Evolutionary conservation across 108 stramenopile species (phyloP), one percentile per base, ranked within the genome.

Genomic region (Stephanodiscus triporus): DNA sequence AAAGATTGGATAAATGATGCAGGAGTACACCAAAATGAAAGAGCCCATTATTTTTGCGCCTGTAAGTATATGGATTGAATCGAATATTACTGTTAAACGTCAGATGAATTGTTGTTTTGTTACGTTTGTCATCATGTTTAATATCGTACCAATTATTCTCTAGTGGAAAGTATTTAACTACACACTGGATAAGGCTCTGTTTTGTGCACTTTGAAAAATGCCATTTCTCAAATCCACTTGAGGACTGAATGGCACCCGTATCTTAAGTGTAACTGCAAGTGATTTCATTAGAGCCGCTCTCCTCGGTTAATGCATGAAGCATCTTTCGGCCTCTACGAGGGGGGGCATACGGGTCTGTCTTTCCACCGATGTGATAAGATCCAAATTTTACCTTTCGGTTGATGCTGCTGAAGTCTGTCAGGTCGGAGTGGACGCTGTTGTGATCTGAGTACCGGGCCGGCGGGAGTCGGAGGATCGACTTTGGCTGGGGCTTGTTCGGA

Each of bases 301-400:
- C 60, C 60, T 61, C 60, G 3, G 60, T 36, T 40, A 61, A 42
- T 61, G 36, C 60, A n/a, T 40, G n/a, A 0, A 61, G 36, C 60
- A 20, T 14, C 17, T 38, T 19, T 22, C 40, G 30, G n/a, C 14
- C 30, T 36, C 58, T 57, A 13, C 16, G 24, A 30, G 56, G 16
- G 1, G 0, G 20, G 10, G 5, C 16, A 49, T 2, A 16, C 2
- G 27, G 24, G 5, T 27, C 56, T 11, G 14, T 29, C 56, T 10
- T 36, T 59, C 58, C 32, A 32, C 14, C 14, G 6, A 27, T 61
- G 20, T 38, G 5, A 22, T 20, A 19, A 5, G 36, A 22, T 2
- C 36, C 37, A 42, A 61, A 61, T n/a, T n/a, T 61, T 14, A 61
- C 60, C 20, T 40, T 36, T 36, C 60, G 60, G 19, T 40, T 61